These are phyloP conservation scores for Podaxis sp. DNA, from an alignment of 768 basidiomycete genomes.

Conservation along the genomic window DNA sequence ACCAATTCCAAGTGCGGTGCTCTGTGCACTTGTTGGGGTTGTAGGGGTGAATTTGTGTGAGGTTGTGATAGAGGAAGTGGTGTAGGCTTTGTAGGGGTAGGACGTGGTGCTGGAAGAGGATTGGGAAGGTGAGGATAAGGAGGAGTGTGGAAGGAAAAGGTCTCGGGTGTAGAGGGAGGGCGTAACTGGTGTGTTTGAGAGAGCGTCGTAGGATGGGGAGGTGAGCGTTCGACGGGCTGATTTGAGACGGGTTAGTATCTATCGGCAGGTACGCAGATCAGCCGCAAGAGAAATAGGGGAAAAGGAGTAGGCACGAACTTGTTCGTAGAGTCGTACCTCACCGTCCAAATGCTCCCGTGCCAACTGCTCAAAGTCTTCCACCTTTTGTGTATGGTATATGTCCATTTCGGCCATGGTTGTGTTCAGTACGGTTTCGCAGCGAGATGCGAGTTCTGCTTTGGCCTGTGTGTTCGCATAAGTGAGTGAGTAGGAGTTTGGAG, in stretches of 20 bases:
- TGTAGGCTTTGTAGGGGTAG: neutral
- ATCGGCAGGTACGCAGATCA: neutral
- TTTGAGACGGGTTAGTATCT: conserved; percentile 61
- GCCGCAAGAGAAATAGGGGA: neutral
- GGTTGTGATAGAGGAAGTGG: neutral
- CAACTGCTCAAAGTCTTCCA: conserved; percentile 62
- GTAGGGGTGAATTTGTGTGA: conserved; percentile 1
- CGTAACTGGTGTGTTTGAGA: conserved; percentile 48
- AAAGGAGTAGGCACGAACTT: conserved; percentile 36
- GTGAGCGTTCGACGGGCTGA: conserved; percentile 57
- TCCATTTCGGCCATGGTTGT: conserved; percentile 89
- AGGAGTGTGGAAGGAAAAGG: conserved; percentile 27
- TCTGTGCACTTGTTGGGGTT: neutral
- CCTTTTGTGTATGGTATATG: conserved; percentile 72
- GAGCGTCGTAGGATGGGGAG: conserved; percentile 43
- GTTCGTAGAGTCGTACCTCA: conserved; percentile 75
- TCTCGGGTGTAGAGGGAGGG: conserved; percentile 80
- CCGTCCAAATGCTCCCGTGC: conserved; percentile 73
- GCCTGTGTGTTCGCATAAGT: conserved; percentile 32
- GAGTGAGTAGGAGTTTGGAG: neutral
- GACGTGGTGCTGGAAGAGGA: neutral
- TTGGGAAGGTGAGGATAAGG: neutral
- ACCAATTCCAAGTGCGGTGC: neutral
- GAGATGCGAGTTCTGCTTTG: conserved; percentile 63
- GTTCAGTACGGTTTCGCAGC: conserved; percentile 88